Conservation (phyloP, 2,329 filamentous ascomycete species). For the Exophiala bonariae region DNA sequence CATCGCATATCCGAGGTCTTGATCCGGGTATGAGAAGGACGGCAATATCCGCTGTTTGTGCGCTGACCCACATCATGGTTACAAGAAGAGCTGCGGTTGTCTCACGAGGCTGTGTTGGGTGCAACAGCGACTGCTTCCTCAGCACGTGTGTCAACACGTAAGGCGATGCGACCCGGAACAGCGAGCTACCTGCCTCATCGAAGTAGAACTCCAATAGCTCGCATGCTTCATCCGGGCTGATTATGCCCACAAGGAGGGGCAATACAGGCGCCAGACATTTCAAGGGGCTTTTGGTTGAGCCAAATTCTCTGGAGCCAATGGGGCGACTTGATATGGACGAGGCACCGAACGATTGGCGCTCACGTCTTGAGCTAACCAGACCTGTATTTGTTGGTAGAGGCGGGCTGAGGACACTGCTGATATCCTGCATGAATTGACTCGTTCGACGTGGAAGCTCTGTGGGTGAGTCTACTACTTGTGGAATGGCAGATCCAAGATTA, state of each 20-base stretch:
- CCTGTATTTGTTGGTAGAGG: background rate
- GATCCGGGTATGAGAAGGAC: constrained; percentile 43
- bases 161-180: constrained; percentile 46
- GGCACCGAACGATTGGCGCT: background rate
- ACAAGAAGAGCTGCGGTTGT: constrained; percentile 47
- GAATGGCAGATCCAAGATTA: background rate
- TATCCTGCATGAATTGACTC: constrained; percentile 1
- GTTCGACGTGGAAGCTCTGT: background rate
- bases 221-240: constrained; percentile 41
- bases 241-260: constrained; percentile 39
- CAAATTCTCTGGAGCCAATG: background rate
- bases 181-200: constrained; percentile 44
- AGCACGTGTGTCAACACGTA: constrained; percentile 51
- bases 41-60: constrained; percentile 45
- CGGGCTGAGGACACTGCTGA: constrained; percentile 1
- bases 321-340: background rate
- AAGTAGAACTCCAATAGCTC: constrained; percentile 52
- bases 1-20: constrained; percentile 31
- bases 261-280: constrained; percentile 30
- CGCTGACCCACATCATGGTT: constrained; percentile 50
- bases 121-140: constrained; percentile 45
- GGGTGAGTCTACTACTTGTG: background rate
- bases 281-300: background rate
- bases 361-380: background rate
- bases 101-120: constrained; percentile 40